These are phyloP conservation scores for Suillus americanus DNA, from an alignment of 768 basidiomycete genomes.

Conservation along the genomic window DNA sequence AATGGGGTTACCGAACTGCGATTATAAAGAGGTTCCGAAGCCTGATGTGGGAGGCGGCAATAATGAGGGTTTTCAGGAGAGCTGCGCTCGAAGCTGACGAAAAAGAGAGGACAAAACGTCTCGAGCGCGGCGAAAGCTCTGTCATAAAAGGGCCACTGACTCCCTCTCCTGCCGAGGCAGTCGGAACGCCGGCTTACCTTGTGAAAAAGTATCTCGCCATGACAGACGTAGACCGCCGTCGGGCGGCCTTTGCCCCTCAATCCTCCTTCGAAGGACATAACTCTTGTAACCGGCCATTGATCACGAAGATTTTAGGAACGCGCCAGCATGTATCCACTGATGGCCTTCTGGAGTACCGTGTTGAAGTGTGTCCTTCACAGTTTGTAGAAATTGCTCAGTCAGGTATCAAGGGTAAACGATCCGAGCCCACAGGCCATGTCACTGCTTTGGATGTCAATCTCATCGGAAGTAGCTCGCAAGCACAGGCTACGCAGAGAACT, in stretches of 20 bases:
- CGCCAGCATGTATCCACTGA: constrained; percentile 43
- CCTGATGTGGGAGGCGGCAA: constrained; percentile 21
- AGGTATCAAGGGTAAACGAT: constrained; percentile 29
- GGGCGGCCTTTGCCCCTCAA: constrained; percentile 20
- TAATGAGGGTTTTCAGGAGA: constrained; percentile 22
- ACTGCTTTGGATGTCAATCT: constrained; percentile 15
- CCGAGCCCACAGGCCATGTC: constrained; percentile 15
- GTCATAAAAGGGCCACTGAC: constrained; percentile 19
- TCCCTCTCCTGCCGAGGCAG: constrained; percentile 14
- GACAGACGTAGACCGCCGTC: constrained; percentile 12
- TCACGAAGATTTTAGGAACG: constrained; percentile 34
- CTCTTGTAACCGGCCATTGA: constrained; percentile 11
- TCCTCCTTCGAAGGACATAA: constrained; percentile 2
- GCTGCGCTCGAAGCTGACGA: constrained; percentile 31
- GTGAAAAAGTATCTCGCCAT: constrained; percentile 18
- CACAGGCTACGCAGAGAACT: constrained; percentile 7
- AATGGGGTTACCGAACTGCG: constrained; percentile 21
- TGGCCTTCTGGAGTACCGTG: constrained; percentile 41
- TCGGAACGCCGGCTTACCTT: constrained; percentile 22
- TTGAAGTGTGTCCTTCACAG: constrained; percentile 36
- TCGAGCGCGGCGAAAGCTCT: constrained; percentile 16
- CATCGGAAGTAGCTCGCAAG: constrained; percentile 8
- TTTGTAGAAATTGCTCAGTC: constrained; percentile 32
- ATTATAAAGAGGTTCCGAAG: constrained; percentile 23
- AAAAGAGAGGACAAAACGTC: constrained; percentile 24